Conservation (phyloP, 768 basidiomycete genomes). For the Gautieria morchelliformis region DNA sequence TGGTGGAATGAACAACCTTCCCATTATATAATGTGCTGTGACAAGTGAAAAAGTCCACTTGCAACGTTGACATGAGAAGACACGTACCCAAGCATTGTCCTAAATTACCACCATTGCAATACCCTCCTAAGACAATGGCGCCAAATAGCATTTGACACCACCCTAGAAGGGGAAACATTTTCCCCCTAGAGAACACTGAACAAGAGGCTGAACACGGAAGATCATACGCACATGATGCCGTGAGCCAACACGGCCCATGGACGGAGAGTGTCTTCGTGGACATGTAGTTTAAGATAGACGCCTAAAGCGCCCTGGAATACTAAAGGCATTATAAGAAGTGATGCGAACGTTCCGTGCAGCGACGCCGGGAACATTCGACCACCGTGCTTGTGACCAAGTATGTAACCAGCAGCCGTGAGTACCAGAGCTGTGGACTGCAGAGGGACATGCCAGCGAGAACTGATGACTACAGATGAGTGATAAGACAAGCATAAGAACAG, state of each 20-base stretch:
- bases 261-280: constrained; percentile 66
- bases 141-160: constrained; percentile 91
- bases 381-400: constrained; percentile 80
- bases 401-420: constrained; percentile 61
- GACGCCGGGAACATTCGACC: constrained; percentile 71
- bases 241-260: constrained; percentile 64
- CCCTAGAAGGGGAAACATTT: constrained; percentile 71
- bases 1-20: not conserved
- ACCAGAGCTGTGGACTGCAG: constrained; percentile 66
- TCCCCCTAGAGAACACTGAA: constrained; percentile 33
- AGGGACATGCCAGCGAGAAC: constrained; percentile 87
- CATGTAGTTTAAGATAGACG: constrained; percentile 86
- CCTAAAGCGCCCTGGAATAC: constrained; percentile 60
- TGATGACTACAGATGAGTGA: constrained; percentile 53
- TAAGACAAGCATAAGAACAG: not conserved
- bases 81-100: constrained; percentile 68
- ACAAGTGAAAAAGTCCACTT: not conserved
- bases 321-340: constrained; percentile 57
- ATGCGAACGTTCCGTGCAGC: constrained; percentile 62
- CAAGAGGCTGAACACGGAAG: not conserved
- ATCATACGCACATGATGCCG: constrained; percentile 40
- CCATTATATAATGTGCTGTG: constrained; percentile 10
- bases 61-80: constrained; percentile 12
- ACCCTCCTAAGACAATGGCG: constrained; percentile 60
- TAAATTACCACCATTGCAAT: constrained; percentile 68